These are phyloP conservation scores for Solanum tarijense DNA, from an alignment of 257 asterid genomes.

Conservation along the genomic window DNA sequence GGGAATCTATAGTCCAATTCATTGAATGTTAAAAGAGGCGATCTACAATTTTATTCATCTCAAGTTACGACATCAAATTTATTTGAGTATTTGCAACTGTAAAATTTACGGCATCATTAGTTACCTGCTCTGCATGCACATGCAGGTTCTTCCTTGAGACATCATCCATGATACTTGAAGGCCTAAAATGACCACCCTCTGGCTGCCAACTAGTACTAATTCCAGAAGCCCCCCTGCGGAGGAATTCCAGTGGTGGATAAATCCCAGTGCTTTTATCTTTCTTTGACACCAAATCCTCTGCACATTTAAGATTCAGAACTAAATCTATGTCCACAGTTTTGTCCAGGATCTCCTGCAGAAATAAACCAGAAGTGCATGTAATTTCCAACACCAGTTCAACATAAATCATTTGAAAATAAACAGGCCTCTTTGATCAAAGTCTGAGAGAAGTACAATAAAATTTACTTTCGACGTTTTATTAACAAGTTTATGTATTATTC, in stretches of 20 bases:
- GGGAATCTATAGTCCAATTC: not conserved
- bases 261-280: constrained; percentile 21
- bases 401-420: not conserved
- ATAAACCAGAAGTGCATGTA: not conserved
- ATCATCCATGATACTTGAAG: constrained; percentile 24
- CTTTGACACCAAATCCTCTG: constrained; percentile 28
- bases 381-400: not conserved
- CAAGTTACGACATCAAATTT: not conserved
- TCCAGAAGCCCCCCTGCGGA: constrained; percentile 35
- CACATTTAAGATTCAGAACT: constrained; percentile 72
- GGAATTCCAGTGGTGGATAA: constrained; percentile 31
- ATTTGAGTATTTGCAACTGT: not conserved
- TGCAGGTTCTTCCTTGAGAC: constrained; percentile 49
- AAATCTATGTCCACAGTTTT: constrained; percentile 66
- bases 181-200: constrained; percentile 17
- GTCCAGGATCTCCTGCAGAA: constrained; percentile 70
- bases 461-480: not conserved
- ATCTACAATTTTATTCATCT: not conserved
- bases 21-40: not conserved
- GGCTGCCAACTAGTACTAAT: constrained; percentile 26
- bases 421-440: not conserved
- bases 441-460: not conserved
- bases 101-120: not conserved
- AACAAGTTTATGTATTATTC: not conserved
- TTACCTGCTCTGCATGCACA: constrained; percentile 60